Base-by-base conservation (phyloP, 345 rosid genomes). In the Sonneratia caseolaris region DNA sequence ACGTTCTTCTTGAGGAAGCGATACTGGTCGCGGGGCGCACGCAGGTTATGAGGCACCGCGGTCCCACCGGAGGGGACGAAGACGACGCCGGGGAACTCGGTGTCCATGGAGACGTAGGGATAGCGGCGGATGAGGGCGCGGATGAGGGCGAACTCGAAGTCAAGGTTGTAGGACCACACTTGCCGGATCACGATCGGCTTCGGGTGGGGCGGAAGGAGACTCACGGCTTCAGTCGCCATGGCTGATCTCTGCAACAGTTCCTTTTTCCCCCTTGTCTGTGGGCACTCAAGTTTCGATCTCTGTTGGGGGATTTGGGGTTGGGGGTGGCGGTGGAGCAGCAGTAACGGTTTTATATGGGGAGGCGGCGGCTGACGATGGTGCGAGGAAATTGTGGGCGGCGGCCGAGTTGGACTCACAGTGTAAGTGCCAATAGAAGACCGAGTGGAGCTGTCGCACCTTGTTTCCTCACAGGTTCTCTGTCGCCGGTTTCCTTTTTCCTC, bases 81-180 rank as follows among this genome's bases (percentile, higher is more conserved):
- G 9, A 89, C 87, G 49, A 87, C 69, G 42, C 94, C 91, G 32
- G 94, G 94, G 66, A 89, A 87, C 84, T 89, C 89, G 8, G 94
- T 89, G 74, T 89, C 94, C 91, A 89, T 87, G 0, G 94, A 75
- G n/a, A 89, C 81, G 16, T 78, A 51, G 27, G 91, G 86, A 67
- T 71, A 83, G 9, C 8, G 18, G 38, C 83, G 84, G 61, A 87
- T 64, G n/a, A 78, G 56, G 15, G 76, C 72, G 40, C 84, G 73
- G 73, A 89, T 89, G 71, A 84, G 59, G 21, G 65, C 24, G 70
- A 89, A 79, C 74, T 89, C 89, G 18, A 42, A 37, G 37, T 75
- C 84, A 21, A 89, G 64, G 71, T 87, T 87, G 19, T 77, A 72
- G 3, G 78, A 75, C 86, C 86, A 89, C 2, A 87, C 91, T 8